Evolutionary conservation across 2,329 filamentous ascomycete genomes (phyloP), one percentile per base, ranked within the genome.

Genomic region (Claviceps spartinae): DNA sequence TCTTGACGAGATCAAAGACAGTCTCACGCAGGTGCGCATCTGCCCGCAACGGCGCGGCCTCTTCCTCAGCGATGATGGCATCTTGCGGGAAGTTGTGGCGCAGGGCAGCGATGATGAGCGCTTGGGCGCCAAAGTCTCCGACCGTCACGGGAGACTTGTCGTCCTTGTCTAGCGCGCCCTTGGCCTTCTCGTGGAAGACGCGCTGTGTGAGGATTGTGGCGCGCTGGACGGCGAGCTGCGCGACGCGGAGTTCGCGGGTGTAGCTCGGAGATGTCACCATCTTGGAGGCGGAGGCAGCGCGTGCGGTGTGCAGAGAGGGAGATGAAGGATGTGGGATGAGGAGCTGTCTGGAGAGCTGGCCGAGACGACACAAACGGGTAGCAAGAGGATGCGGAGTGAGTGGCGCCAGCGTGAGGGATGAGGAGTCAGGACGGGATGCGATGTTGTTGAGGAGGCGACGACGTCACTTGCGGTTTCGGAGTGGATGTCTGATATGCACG

Each of bases 81-180:
- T 98, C 93, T 38, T 81, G 65, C 18, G 93, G 93, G 73, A 98
- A 98, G 69, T 86, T 88, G 69, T 87, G 81, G 69, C 84, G 83
- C 59, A 98, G 83, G 30, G 91, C 91, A 53, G 83, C 78, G 64
- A 97, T 95, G 69, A 98, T 95, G 58, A 98, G 81, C 36, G 93
- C 90, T 73, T 98, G 93, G 40, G 93, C 94, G 63, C 93, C 93
- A 68, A 95, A 97, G 72, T 98, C 93, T 67, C 91, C 93, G 61
- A 97, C 93, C 18, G 93, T 98, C 62, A 98, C 93, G 58, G 93
- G 93, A 9, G 90, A 95, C 66, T 88, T 88, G 76, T 98, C 93
- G 69, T 88, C 85, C 74, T 98, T 98, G 62, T 69, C 66, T 49
- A 95, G 77, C 46, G 93, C 96, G 60, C 91, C 91, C 73, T 97